Evolutionary conservation across 495 filamentous ascomycete genomes (phyloP).

Genomic region (Poronia punctata): DNA sequence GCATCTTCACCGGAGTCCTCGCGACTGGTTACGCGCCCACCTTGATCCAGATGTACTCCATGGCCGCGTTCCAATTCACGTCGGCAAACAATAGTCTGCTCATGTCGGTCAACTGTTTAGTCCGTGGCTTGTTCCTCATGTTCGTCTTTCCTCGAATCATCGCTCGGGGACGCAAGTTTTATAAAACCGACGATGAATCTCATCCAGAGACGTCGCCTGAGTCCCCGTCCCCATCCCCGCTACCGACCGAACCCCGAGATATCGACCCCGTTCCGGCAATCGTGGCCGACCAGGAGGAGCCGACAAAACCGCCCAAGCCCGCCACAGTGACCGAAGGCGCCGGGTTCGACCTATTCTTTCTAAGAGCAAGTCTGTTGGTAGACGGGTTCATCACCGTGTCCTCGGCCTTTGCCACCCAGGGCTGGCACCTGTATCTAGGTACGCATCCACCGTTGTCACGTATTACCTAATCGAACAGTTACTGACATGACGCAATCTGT

Average conservation of each 20-base stretch:
- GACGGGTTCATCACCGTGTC: constrained; percentile 44
- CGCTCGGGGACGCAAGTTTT: constrained; percentile 32
- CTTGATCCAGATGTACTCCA: constrained; percentile 45
- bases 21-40: constrained; percentile 45
- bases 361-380: constrained; percentile 40
- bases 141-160: constrained; percentile 47
- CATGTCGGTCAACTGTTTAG: constrained; percentile 41
- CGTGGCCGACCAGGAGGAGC: constrained; percentile 32
- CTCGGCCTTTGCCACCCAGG: constrained; percentile 37
- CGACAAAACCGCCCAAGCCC: constrained; percentile 19
- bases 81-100: constrained; percentile 44
- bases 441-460: background rate
- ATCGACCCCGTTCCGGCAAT: constrained; percentile 29
- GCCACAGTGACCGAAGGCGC: constrained; percentile 21
- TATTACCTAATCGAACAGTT: background rate
- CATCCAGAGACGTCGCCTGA: background rate
- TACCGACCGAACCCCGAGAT: constrained; percentile 20
- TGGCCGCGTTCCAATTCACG: constrained; percentile 42
- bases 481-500: background rate
- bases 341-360: constrained; percentile 45
- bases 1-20: constrained; percentile 46
- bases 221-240: constrained; percentile 6
- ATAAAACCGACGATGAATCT: constrained; percentile 13
- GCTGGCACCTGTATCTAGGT: constrained; percentile 49
- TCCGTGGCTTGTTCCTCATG: constrained; percentile 45